phyloP scores from a whole-genome alignment of 305 asterid species.

The Fraxinus ornus region DNA sequence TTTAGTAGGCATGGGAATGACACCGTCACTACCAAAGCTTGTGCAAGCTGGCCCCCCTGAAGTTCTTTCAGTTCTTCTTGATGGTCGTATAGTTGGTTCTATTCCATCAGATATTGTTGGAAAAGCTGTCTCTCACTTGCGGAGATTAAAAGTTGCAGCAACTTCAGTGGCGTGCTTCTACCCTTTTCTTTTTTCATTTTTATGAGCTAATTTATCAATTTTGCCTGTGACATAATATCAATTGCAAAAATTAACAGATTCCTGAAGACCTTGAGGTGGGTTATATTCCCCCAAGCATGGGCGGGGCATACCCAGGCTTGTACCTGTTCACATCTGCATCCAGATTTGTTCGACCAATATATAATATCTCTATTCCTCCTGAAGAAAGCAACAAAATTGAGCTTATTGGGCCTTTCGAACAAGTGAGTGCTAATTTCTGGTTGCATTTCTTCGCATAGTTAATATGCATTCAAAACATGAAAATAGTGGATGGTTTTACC shows the following conservation, averaged over 20 bases:
- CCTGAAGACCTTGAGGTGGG: constrained; percentile 99
- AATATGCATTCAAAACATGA: constrained; percentile 27
- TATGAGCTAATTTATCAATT: background rate
- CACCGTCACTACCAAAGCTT: constrained; percentile 67
- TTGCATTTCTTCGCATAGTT: constrained; percentile 11
- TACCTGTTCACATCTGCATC: constrained; percentile 82
- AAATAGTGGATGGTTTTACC: constrained; percentile 18
- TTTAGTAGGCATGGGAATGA: constrained; percentile 74
- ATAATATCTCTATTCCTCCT: constrained; percentile 56
- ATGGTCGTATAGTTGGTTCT: constrained; percentile 86
- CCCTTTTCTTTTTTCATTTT: constrained; percentile 1
- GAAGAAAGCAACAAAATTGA: constrained; percentile 70
- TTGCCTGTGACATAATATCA: constrained; percentile 9
- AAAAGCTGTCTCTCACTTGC: constrained; percentile 65
- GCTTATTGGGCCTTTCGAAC: constrained; percentile 93
- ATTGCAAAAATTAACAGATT: constrained; percentile 47
- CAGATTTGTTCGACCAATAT: constrained; percentile 91
- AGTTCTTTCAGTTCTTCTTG: constrained; percentile 77
- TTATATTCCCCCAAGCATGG: constrained; percentile 82
- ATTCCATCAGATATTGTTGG: constrained; percentile 59
- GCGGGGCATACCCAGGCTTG: constrained; percentile 92
- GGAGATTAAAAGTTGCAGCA: constrained; percentile 73
- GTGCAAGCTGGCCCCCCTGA: constrained; percentile 87
- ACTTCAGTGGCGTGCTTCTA: constrained; percentile 55
- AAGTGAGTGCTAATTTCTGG: constrained; percentile 44